Evolutionary conservation across 2,329 filamentous ascomycete genomes (phyloP), one percentile per base, ranked within the genome.

Genomic region (Dactylellina parvicollis): DNA sequence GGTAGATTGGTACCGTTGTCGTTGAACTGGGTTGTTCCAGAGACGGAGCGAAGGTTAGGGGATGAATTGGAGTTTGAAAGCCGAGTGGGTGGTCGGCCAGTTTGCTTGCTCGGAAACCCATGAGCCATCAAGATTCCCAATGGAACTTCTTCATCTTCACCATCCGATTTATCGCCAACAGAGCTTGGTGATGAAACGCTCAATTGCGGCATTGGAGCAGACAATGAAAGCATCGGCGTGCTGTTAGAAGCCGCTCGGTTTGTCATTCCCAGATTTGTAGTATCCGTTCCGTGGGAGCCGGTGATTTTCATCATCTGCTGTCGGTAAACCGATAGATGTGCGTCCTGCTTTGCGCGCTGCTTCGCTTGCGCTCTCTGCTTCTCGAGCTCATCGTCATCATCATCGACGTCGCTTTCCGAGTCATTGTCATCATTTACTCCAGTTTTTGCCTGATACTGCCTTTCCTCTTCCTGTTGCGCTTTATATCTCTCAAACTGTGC

Each of bases 301-400:
- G 92, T 96, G 28, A 95, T 90, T 81, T 96, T 96, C 90, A 94
- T 96, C 92, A 96, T 96, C 81, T 95, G 91, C 80, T 96, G 92
- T 67, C 92, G 87, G 80, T 96, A 96, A 1, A 96, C 89, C 1
- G 92, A 86, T 84, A 96, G 89, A 79, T 95, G 92, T 10, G 92
- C 92, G 80, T 96, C 92, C 79, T 96, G 92, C 83, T 93, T 95
- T 78, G 88, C 87, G 75, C 92, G 85, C 79, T 95, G 91, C 79
- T 89, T 90, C 16, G 89, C 87, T 49, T 90, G 85, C 79, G 91
- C 86, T 79, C 85, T 89, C 26, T 88, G 87, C 78, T 90, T 91
- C 78, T 96, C 92, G 0, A 85, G 80, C 62, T 85, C 84, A 22
- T 89, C 87, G n/a, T 87, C 84, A 18, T 89, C 86, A 5, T 88